phyloP scores from a whole-genome alignment of 805 yeast genomes.

The Candida hungchunana region DNA sequence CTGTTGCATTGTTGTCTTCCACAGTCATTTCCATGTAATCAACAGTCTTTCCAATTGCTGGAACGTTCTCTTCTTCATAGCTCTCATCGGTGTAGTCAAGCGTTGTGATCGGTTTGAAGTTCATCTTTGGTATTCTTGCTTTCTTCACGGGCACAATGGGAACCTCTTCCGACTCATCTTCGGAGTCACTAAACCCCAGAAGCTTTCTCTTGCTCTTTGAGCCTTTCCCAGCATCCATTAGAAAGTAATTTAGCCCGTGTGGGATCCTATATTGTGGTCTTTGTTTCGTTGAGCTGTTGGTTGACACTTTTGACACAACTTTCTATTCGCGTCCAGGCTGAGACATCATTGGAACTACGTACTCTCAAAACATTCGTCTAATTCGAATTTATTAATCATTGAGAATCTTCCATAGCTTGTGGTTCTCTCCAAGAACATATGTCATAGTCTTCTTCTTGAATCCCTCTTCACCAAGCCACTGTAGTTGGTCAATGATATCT shows the following conservation, averaged over 20 bases:
- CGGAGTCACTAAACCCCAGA: slow-evolving; percentile 21
- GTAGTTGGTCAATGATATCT: slow-evolving; percentile 72
- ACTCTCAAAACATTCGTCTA: too few relatives aligned
- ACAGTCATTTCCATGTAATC: slow-evolving; percentile 29
- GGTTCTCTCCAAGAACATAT: slow-evolving; percentile 72
- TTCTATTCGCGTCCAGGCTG: too few relatives aligned
- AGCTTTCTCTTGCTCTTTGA: slow-evolving; percentile 9
- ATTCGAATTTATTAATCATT: background rate
- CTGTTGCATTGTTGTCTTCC: slow-evolving; percentile 3
- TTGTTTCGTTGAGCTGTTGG: background rate
- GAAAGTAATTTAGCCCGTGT: background rate
- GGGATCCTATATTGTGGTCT: background rate
- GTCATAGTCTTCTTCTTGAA: slow-evolving; percentile 53
- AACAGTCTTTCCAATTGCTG: too few relatives aligned
- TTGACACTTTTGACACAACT: background rate
- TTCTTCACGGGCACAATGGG: slow-evolving; percentile 1
- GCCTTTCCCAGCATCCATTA: background rate
- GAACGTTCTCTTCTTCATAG: too few relatives aligned
- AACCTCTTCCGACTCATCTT: slow-evolving; percentile 1
- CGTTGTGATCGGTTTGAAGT: slow-evolving; percentile 4
- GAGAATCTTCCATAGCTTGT: slow-evolving; percentile 56
- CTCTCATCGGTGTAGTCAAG: background rate
- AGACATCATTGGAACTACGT: too few relatives aligned
- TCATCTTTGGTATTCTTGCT: slow-evolving; percentile 14
- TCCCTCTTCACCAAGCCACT: slow-evolving; percentile 50